Evolutionary conservation across 768 basidiomycete species (phyloP).

Genomic region (Rhizopogon rudus): DNA sequence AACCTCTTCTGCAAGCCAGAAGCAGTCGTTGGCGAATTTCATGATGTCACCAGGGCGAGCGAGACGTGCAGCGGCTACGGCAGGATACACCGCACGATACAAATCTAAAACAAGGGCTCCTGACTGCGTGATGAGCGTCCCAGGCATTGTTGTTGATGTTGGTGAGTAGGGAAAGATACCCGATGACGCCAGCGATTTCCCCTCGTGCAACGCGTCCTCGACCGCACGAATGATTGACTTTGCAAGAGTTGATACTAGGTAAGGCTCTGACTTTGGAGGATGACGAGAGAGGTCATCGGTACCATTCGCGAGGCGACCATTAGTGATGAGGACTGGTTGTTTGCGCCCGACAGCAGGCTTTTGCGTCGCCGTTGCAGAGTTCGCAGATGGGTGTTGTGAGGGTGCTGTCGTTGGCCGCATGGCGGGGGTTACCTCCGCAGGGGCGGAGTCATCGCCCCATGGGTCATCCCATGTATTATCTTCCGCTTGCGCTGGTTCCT

Average conservation of each 20-base stretch:
- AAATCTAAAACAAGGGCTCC: conserved; percentile 70
- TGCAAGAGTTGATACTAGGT: conserved; percentile 53
- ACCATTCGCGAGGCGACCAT: conserved; percentile 15
- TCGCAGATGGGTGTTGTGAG: conserved; percentile 33
- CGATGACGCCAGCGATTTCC: conserved; percentile 55
- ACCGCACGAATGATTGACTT: conserved; percentile 52
- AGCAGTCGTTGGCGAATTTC: conserved; percentile 79
- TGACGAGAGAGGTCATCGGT: conserved; percentile 13
- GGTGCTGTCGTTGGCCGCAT: conserved; percentile 23
- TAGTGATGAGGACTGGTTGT: conserved; percentile 2
- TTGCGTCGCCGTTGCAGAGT: conserved; percentile 25
- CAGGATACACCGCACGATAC: conserved; percentile 74
- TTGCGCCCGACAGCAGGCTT: conserved; percentile 11
- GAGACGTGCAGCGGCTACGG: conserved; percentile 46
- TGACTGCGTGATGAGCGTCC: conserved; percentile 54
- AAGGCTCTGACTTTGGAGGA: conserved; percentile 39
- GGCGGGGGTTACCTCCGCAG: conserved; percentile 23
- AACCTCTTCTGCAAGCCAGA: conserved; percentile 57
- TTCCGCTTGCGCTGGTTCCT: conserved; percentile 29
- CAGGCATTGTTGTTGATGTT: conserved; percentile 34
- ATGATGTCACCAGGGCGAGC: conserved; percentile 52
- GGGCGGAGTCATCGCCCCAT: conserved; percentile 48
- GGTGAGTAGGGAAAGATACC: conserved; percentile 40
- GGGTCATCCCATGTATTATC: conserved; percentile 61
- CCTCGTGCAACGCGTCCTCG: conserved; percentile 62